Evolutionary conservation across 768 basidiomycete species (phyloP).

Genomic region (Suillus lakei): DNA sequence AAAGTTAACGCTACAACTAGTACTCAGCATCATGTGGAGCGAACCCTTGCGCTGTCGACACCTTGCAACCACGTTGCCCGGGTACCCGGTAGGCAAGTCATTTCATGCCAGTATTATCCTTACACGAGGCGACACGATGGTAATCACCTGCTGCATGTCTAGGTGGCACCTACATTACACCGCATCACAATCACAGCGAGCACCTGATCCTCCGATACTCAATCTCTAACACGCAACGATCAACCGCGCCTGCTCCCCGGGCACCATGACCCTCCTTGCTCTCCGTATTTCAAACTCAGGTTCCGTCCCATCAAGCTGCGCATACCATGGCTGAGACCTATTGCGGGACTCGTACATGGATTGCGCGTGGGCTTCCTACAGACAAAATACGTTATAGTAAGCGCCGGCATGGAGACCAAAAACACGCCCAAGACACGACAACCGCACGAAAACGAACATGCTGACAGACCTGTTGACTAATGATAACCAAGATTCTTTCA

Average conservation of each 20-base stretch:
- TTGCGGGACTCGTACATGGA: slow-evolving; percentile 18
- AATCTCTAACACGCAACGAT: slow-evolving; percentile 19
- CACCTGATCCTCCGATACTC: not conserved
- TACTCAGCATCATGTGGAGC: not conserved
- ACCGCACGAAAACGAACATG: not conserved
- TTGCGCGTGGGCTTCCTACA: slow-evolving; percentile 19
- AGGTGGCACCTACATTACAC: slow-evolving; percentile 27
- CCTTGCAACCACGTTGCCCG: slow-evolving; percentile 11
- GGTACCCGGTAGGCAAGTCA: slow-evolving; percentile 10
- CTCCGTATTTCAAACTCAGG: slow-evolving; percentile 28
- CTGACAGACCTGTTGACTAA: not conserved
- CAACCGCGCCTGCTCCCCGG: slow-evolving; percentile 23
- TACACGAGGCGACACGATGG: slow-evolving; percentile 24
- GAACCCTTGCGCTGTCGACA: not conserved
- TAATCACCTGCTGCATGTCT: slow-evolving; percentile 16
- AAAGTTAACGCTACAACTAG: not conserved
- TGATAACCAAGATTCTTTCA: not conserved
- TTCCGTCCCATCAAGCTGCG: slow-evolving; percentile 14
- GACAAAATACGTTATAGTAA: not conserved
- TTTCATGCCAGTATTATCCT: slow-evolving; percentile 12
- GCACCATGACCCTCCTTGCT: slow-evolving; percentile 26
- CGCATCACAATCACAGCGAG: not conserved
- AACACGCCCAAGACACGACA: not conserved
- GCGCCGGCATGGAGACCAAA: not conserved
- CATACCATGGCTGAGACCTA: slow-evolving; percentile 9